phyloP scores from a whole-genome alignment of 306 rosid genomes.

The Acacia crassicarpa region DNA sequence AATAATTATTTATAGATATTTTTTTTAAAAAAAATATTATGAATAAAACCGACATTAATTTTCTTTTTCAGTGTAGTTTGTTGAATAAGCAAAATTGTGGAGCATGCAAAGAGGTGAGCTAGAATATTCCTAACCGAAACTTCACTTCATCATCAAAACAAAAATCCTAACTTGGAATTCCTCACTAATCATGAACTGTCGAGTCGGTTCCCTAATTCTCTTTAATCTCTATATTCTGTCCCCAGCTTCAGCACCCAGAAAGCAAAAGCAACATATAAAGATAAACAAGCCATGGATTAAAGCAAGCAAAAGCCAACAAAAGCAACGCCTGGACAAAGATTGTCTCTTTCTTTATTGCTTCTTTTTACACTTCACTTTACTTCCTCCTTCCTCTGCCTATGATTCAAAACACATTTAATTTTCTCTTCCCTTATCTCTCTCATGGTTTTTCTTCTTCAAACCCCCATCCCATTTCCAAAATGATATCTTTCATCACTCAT shows the following conservation, averaged over 20 bases:
- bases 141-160: constrained; percentile 3
- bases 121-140: background rate
- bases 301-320: constrained; percentile 38
- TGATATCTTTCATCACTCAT: constrained; percentile 31
- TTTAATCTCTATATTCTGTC: background rate
- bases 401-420: constrained; percentile 20
- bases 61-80: background rate
- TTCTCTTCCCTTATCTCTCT: constrained; percentile 19
- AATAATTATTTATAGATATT: too few relatives aligned
- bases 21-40: too few relatives aligned
- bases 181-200: constrained; percentile 21
- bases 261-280: constrained; percentile 45
- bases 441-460: constrained; percentile 24
- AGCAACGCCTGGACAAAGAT: constrained; percentile 36
- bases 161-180: background rate
- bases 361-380: constrained; percentile 5
- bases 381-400: constrained; percentile 25
- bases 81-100: background rate
- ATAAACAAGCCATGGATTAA: constrained; percentile 21
- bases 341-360: constrained; percentile 11
- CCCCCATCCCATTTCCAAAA: constrained; percentile 16
- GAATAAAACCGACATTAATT: too few relatives aligned
- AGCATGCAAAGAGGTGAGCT: too few relatives aligned
- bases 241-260: constrained; percentile 32
- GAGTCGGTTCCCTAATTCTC: background rate